Evolutionary conservation across 768 basidiomycete species (phyloP), one percentile per base, ranked within the genome.

Genomic region (Macrolepiota albuminosa): DNA sequence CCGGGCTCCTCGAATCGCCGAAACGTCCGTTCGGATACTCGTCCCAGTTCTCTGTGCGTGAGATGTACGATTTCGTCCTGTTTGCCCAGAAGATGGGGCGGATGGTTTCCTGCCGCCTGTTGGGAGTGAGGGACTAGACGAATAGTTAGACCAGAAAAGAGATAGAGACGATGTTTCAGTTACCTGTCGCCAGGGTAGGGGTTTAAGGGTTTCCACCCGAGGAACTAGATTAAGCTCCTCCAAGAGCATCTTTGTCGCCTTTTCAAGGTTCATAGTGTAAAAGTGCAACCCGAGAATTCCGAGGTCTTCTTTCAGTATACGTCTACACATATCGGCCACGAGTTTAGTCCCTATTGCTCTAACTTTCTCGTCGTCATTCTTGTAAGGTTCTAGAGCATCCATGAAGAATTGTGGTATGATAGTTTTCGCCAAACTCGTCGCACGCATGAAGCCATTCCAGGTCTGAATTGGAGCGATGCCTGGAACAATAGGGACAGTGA

Each of bases 1-100:
- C 97, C 33, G 97, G 97, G 81, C 91, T 93, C 59, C 97, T 85
- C 7, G 95, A 89, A 75, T 98, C 97, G 66, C 97, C 97, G 69
- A 96, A 99, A 65, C 97, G 92, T 57, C 97, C 97, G 72, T 99
- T 99, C 53, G 97, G 97, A 73, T 97, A 98, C 71, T 98, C 96
- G 70, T 99, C 97, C 97, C 97, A 99, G 69, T 97, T 93, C 71
- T 97, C 95, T 14, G 97, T 98, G 56, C 96, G 89, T 8, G 92
- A 92, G 49, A 98, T 79, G 71, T 98, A 98, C 1, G 95, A 97
- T 69, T 95, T 91, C 40, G 94, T 84, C 42, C 96, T 83, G 76
- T 99, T 98, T 13, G 97, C 94, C 95, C 96, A 98, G 79, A 98
- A 98, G 69, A 99, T 98, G 3, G 97, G 97, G 37, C 97, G 89